A percentile compares a stretch with the other conserved stretches of the same genome.
Conservation (phyloP, 2,329 filamentous ascomycete species). For the Sporothrix globosa region DNA sequence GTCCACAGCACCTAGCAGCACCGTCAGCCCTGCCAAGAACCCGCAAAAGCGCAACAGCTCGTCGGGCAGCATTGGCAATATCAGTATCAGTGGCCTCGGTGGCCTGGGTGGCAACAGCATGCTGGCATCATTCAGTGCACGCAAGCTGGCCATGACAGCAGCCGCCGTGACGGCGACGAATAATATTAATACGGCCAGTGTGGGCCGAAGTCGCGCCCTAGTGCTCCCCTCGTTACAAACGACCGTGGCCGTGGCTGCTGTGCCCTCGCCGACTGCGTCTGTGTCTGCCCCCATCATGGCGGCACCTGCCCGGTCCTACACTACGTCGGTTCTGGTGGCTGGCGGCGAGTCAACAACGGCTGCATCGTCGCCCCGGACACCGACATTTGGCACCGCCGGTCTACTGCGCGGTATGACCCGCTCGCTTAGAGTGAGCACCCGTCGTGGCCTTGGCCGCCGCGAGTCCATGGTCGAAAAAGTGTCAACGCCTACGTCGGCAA, state of each 20-base stretch:
- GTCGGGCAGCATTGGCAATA: constrained; percentile 20
- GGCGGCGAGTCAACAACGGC: not conserved
- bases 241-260: not conserved
- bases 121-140: constrained; percentile 47
- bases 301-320: constrained; percentile 13
- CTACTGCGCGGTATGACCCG: constrained; percentile 55
- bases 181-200: constrained; percentile 31
- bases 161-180: constrained; percentile 42
- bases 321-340: not conserved
- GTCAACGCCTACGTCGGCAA: constrained; percentile 42
- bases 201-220: constrained; percentile 35
- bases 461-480: not conserved
- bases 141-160: constrained; percentile 51
- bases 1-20: constrained; percentile 25
- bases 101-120: constrained; percentile 19
- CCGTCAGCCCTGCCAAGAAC: constrained; percentile 2
- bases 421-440: constrained; percentile 58
- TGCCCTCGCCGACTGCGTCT: constrained; percentile 3
- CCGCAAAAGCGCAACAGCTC: constrained; percentile 30
- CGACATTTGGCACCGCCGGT: constrained; percentile 42
- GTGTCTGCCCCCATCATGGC: constrained; percentile 3
- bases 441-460: constrained; percentile 54
- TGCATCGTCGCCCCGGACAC: constrained; percentile 47
- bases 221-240: constrained; percentile 32
- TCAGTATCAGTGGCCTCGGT: too few species aligned